Evolutionary conservation across 371 early-diverging fungal genomes (phyloP).

Genomic region (Mortierella polycephala): DNA sequence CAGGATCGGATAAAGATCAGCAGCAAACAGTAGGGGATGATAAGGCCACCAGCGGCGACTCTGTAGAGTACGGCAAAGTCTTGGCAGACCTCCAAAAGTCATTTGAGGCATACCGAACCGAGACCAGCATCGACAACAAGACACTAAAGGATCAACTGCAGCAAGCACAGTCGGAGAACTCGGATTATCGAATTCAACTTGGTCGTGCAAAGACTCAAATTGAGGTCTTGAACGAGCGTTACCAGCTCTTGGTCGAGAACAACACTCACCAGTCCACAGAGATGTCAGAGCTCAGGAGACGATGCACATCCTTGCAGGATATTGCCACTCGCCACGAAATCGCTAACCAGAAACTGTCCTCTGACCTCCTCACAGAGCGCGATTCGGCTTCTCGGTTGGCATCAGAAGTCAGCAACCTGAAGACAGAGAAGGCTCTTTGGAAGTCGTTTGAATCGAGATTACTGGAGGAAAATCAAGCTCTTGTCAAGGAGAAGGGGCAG

Average conservation of each 20-base stretch:
- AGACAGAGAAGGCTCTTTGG: constrained; percentile 59
- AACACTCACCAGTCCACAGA: constrained; percentile 58
- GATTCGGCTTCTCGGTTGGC: constrained; percentile 53
- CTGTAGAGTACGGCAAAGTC: constrained; percentile 32
- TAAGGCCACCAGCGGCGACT: background rate
- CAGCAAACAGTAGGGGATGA: background rate
- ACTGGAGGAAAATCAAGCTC: constrained; percentile 59
- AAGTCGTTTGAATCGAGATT: constrained; percentile 60
- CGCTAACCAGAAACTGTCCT: constrained; percentile 36
- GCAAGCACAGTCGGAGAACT: constrained; percentile 55
- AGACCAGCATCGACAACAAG: constrained; percentile 60
- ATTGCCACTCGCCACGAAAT: constrained; percentile 46
- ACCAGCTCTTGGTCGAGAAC: constrained; percentile 60
- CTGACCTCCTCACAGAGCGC: constrained; percentile 58
- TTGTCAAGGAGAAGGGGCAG: constrained; percentile 57
- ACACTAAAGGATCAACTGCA: constrained; percentile 60
- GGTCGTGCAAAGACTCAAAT: constrained; percentile 64
- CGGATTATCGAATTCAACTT: constrained; percentile 58
- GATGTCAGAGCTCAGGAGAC: constrained; percentile 56
- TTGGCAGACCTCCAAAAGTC: constrained; percentile 59
- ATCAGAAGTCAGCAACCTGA: constrained; percentile 57
- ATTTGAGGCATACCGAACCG: constrained; percentile 66
- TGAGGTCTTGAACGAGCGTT: constrained; percentile 62
- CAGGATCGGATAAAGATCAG: background rate
- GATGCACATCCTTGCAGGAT: constrained; percentile 45